Evolutionary conservation across 2,329 filamentous ascomycete genomes (phyloP).

Genomic region (Rachicladosporium sp.): DNA sequence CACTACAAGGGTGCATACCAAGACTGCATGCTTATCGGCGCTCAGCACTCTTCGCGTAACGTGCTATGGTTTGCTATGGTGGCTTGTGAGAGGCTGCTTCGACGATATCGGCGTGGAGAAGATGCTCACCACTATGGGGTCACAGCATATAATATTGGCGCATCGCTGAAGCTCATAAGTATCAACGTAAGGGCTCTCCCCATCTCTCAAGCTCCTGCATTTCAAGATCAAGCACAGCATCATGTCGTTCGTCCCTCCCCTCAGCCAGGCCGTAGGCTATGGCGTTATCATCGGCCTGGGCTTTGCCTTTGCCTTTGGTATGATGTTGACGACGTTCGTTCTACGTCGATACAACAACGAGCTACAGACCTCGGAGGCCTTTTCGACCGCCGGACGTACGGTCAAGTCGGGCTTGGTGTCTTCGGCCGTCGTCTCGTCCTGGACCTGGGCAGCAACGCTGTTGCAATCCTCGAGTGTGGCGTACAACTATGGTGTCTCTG

Average conservation of each 20-base stretch:
- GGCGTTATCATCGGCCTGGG: conserved; percentile 65
- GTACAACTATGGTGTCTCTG: conserved; percentile 44
- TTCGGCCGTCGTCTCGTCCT: conserved; percentile 80
- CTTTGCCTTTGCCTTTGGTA: conserved; percentile 60
- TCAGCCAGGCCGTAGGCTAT: conserved; percentile 57
- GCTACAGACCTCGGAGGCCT: conserved; percentile 83
- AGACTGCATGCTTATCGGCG: too few relatives aligned
- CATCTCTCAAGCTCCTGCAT: too few relatives aligned
- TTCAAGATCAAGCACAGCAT: too few relatives aligned
- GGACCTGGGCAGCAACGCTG: conserved; percentile 66
- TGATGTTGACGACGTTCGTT: conserved; percentile 62
- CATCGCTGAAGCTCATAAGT: too few relatives aligned
- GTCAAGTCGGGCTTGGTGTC: conserved; percentile 83
- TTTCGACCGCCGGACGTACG: conserved; percentile 75
- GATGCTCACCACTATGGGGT: too few relatives aligned
- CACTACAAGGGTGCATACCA: too few relatives aligned
- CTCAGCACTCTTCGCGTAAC: too few relatives aligned
- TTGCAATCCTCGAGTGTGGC: conserved; percentile 59
- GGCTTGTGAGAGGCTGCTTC: too few relatives aligned
- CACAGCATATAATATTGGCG: too few relatives aligned
- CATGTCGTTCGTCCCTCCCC: conserved; percentile 21
- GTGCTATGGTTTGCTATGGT: too few relatives aligned
- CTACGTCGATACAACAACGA: conserved; percentile 62
- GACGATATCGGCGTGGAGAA: too few relatives aligned
- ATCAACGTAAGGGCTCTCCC: too few relatives aligned